Conservation (phyloP, 2,329 filamentous ascomycete species). For the Alternaria burnsii region DNA sequence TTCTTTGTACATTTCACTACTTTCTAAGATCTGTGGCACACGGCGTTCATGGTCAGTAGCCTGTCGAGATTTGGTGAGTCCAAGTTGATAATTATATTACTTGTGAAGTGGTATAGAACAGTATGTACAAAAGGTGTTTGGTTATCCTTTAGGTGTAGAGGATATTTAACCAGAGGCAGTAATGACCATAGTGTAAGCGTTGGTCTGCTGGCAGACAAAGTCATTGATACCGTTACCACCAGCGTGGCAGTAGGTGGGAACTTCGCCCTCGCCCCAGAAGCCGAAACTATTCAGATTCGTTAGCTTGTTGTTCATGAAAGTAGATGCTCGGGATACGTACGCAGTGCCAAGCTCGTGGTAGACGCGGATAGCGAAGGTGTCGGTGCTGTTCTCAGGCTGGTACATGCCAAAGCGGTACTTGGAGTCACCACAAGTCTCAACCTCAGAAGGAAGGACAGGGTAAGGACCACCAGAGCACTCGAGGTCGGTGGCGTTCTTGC, state of each 20-base stretch:
- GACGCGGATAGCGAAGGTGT: slow-evolving; percentile 19
- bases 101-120: background rate
- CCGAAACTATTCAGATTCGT: background rate
- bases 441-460: slow-evolving; percentile 22
- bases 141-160: background rate
- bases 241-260: slow-evolving; percentile 32
- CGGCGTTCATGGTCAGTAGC: too few relatives aligned
- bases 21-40: too few relatives aligned
- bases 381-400: slow-evolving; percentile 7
- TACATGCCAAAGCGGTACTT: slow-evolving; percentile 29
- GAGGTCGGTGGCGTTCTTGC: slow-evolving; percentile 24
- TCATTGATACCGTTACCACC: slow-evolving; percentile 30
- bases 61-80: background rate
- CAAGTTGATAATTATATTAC: background rate
- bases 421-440: slow-evolving; percentile 25
- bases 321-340: background rate
- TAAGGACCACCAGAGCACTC: slow-evolving; percentile 20
- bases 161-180: background rate
- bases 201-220: slow-evolving; percentile 28
- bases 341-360: slow-evolving; percentile 26
- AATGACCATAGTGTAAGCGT: slow-evolving; percentile 23
- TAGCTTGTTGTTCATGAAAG: background rate
- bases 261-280: slow-evolving; percentile 13
- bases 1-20: too few relatives aligned
- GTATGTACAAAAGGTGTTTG: background rate